These are phyloP conservation scores for Coniella vitis DNA, from an alignment of 2,329 filamentous ascomycete genomes.

Conservation along the genomic window DNA sequence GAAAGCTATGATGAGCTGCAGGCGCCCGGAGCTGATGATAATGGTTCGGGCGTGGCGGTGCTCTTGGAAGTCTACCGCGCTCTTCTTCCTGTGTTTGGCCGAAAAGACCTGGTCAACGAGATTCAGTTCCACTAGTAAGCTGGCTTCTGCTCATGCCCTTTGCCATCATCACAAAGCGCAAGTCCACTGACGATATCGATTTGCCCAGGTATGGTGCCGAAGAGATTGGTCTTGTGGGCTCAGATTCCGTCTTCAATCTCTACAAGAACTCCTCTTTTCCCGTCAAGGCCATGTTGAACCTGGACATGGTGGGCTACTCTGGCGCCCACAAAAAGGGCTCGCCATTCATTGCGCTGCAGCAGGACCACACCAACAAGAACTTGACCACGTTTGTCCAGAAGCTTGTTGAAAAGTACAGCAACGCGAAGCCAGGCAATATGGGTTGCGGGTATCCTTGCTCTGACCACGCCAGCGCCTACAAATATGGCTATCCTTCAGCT, in stretches of 20 bases:
- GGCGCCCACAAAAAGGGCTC: not conserved
- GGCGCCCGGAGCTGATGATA: conserved; percentile 9
- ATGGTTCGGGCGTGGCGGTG: conserved; percentile 4
- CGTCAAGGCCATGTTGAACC: conserved; percentile 6
- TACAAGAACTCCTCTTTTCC: not conserved
- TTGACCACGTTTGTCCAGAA: conserved; percentile 6
- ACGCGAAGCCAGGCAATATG: conserved; percentile 2
- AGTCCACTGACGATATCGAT: not conserved
- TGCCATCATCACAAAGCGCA: not conserved
- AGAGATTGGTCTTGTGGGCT: conserved; percentile 5
- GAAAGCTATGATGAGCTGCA: not conserved
- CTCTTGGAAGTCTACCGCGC: conserved; percentile 3
- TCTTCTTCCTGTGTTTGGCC: not conserved
- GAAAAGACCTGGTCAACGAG: not conserved
- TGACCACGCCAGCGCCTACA: conserved; percentile 6
- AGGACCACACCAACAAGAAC: conserved; percentile 3
- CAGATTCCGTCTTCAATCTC: not conserved
- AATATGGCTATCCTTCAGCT: conserved; percentile 2
- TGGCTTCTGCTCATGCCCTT: not conserved
- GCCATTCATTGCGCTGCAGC: conserved; percentile 2
- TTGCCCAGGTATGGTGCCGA: conserved; percentile 3
- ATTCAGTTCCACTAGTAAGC: conserved; percentile 7
- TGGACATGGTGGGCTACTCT: conserved; percentile 7
- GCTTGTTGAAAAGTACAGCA: conserved; percentile 1
- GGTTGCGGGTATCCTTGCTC: conserved; percentile 3